phyloP scores from a whole-genome alignment of 305 asterid species.

The Fraxinus latifolia region DNA sequence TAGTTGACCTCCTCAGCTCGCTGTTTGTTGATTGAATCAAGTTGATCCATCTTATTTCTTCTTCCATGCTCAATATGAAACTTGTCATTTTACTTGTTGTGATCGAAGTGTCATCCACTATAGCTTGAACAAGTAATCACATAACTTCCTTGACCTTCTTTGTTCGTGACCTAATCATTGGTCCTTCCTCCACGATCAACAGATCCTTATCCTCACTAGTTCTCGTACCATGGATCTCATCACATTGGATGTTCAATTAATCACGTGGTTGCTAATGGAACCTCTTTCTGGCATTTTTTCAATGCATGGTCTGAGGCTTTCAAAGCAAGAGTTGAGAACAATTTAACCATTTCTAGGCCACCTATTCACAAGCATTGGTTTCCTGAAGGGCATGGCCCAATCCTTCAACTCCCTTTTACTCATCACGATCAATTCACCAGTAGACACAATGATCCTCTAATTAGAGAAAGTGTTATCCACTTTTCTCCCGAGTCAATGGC shows the following conservation, averaged over 20 bases:
- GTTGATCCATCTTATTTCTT: no score
- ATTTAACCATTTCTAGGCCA: slow-evolving; percentile 22
- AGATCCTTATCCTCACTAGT: no score
- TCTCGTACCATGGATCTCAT: no score
- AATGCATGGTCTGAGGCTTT: slow-evolving; percentile 33
- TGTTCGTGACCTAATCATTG: no score
- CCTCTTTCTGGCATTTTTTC: slow-evolving; percentile 40
- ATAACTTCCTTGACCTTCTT: no score
- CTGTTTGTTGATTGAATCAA: no score
- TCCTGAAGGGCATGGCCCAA: slow-evolving; percentile 32
- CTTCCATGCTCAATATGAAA: no score
- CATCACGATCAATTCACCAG: slow-evolving; percentile 23
- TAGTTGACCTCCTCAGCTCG: no score
- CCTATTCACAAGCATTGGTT: slow-evolving; percentile 34
- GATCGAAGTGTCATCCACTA: no score
- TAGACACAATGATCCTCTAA: slow-evolving; percentile 17
- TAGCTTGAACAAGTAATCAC: no score
- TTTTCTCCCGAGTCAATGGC: slow-evolving; percentile 23
- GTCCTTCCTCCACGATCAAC: no score
- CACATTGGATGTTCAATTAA: slow-evolving; percentile 34
- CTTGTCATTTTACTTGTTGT: no score
- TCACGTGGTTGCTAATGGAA: slow-evolving; percentile 33
- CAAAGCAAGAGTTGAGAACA: background rate
- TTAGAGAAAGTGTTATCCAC: slow-evolving; percentile 35
- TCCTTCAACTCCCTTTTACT: slow-evolving; percentile 26